A percentile compares a stretch with the other conserved stretches of the same genome.
Conservation (phyloP, 1,284 basidiomycete species). For the Sparassis latifolia region DNA sequence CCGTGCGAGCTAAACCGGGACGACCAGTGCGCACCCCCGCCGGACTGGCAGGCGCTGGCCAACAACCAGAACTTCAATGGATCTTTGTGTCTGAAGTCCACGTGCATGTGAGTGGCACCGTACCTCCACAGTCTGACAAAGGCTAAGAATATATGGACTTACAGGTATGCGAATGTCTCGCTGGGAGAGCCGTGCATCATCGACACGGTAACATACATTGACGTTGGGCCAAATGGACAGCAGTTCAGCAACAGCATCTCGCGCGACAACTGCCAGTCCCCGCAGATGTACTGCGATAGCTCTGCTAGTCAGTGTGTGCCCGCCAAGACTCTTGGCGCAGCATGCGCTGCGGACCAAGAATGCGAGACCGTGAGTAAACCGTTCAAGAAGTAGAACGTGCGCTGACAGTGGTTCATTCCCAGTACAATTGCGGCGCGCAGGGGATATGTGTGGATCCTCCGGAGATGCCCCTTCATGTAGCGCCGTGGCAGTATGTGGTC, state of each 20-base stretch:
- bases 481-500: constrained; percentile 40
- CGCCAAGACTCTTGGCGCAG: constrained; percentile 35
- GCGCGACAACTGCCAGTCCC: constrained; percentile 55
- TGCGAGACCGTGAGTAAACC: constrained; percentile 33
- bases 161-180: constrained; percentile 53
- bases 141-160: background rate
- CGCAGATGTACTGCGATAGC: constrained; percentile 51
- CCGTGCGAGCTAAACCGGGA: constrained; percentile 67
- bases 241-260: constrained; percentile 47
- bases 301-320: constrained; percentile 39
- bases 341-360: constrained; percentile 55
- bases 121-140: background rate
- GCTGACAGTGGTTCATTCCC: background rate
- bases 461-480: constrained; percentile 28
- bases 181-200: constrained; percentile 48
- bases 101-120: constrained; percentile 48
- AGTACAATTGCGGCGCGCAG: constrained; percentile 22
- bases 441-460: constrained; percentile 28
- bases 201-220: constrained; percentile 58
- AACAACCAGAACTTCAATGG: constrained; percentile 45
- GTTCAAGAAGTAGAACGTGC: too few relatives aligned
- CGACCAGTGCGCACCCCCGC: constrained; percentile 55
- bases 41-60: constrained; percentile 34
- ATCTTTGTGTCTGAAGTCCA: constrained; percentile 53
- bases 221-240: constrained; percentile 35